phyloP scores from a whole-genome alignment of 2,329 filamentous ascomycete species.

The Epicoccum sorghinum region DNA sequence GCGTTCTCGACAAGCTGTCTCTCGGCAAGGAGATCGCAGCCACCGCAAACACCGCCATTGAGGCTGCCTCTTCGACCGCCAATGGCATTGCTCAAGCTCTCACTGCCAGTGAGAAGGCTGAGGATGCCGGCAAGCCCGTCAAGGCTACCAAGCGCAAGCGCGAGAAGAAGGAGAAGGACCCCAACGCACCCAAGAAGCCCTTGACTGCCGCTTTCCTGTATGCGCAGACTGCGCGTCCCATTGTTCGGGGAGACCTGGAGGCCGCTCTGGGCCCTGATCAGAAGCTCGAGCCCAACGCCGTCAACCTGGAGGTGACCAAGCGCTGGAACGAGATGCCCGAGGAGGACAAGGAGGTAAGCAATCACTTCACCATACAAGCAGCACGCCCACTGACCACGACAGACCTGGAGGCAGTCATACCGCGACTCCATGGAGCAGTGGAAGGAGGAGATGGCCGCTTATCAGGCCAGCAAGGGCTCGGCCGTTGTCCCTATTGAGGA shows the following conservation, averaged over 20 bases:
- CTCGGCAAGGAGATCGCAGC: conserved; percentile 51
- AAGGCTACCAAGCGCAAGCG: conserved; percentile 73
- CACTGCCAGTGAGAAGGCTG: conserved; percentile 19
- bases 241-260: conserved; percentile 72
- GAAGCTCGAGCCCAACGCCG: conserved; percentile 81
- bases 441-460: conserved; percentile 61
- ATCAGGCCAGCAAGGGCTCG: conserved; percentile 56
- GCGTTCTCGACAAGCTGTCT: conserved; percentile 49
- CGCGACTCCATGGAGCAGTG: conserved; percentile 59
- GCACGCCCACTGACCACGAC: neutral
- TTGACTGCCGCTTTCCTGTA: conserved; percentile 95
- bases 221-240: conserved; percentile 83
- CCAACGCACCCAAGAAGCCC: conserved; percentile 92
- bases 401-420: conserved; percentile 58
- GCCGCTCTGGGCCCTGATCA: conserved; percentile 62
- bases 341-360: conserved; percentile 70
- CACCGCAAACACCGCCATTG: conserved; percentile 36
- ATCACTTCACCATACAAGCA: neutral
- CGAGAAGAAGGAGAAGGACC: conserved; percentile 78
- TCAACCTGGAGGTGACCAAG: conserved; percentile 84
- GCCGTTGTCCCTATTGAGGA: conserved; percentile 53
- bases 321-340: conserved; percentile 82
- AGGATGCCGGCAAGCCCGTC: conserved; percentile 23
- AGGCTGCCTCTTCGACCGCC: conserved; percentile 32
- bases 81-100: conserved; percentile 30